Conservation (phyloP, 306 rosid species). For the Delonix regia region DNA sequence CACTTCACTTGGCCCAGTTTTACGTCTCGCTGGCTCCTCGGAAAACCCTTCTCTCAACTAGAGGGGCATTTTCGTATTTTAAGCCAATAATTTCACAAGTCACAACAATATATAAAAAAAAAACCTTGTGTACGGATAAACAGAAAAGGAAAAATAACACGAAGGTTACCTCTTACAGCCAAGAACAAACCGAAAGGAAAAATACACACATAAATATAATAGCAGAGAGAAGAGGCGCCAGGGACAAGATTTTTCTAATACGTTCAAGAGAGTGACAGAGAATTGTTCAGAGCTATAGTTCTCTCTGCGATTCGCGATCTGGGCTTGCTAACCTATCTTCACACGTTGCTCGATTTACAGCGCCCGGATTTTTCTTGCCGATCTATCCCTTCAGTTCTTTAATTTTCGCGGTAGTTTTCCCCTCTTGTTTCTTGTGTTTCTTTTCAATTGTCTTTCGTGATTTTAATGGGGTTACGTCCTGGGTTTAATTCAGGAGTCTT, state of each 20-base stretch:
- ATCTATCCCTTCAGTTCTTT: constrained; percentile 57
- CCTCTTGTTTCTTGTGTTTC: background rate
- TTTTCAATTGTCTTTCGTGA: constrained; percentile 17
- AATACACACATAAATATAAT: background rate
- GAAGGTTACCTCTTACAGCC: constrained; percentile 10
- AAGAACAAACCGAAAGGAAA: background rate
- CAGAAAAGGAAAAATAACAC: background rate
- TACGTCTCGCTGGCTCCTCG: too few relatives aligned
- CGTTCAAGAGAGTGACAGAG: constrained; percentile 11
- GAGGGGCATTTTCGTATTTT: constrained; percentile 32
- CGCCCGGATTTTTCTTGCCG: constrained; percentile 48
- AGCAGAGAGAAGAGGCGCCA: constrained; percentile 10
- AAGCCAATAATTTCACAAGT: background rate
- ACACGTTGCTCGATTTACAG: constrained; percentile 44
- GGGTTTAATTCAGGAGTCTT: constrained; percentile 41
- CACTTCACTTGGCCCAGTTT: background rate
- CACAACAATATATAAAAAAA: background rate
- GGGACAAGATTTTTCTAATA: background rate
- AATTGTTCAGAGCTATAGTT: constrained; percentile 28
- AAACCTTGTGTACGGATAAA: too few relatives aligned
- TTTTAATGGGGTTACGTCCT: constrained; percentile 33
- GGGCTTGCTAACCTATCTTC: constrained; percentile 33
- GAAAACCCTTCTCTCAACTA: background rate
- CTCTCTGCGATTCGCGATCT: constrained; percentile 56
- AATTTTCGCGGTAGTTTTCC: constrained; percentile 49